Base-by-base conservation (phyloP, 805 yeast species). In the Tetrapisispora taiwanensis region DNA sequence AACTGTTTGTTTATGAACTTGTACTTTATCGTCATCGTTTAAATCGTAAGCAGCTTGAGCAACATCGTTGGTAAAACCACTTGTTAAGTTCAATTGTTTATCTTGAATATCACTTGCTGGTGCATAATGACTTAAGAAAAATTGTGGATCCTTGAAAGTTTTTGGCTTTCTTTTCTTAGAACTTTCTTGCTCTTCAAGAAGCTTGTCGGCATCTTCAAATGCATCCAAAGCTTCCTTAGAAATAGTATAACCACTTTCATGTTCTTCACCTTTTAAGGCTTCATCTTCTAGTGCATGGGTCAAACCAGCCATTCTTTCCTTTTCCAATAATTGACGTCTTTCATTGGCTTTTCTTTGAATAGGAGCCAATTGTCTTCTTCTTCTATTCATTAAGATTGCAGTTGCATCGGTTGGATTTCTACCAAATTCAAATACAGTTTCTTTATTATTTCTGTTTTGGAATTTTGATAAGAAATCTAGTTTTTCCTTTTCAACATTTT, bases 381-480 rank as follows among this genome's bases (percentile, higher is more conserved):
- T 73, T 48, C 79, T 78, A 50, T 79, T 74, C 98, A 92, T 92
- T 58, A 92, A 71, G 43, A 81, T 81, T 33, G 84, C 81, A 58
- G 87, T 71, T 41, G 79, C 75, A 50, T 81, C 81, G 51, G 80
- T 85, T 41, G 71, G 73, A 42, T 72, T 69, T 55, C 80, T 77
- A 48, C 79, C 76, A 63, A 88, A 83, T 63, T 92, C 99, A 60
- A 92, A 92, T 3, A 92, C 97, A 0, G 98, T 92, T 60, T 92
- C 97, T 55, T 85, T 82, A 41, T 78, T 70, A 36, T 70, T 62
- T 58, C 96, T 72, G 52, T 84, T 74, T 47, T 78, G 76, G 48
- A 92, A 68, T 54, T 79, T 78, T 5, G 78, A 84, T 51, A 92
- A 71, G 55, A 92, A 81, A 35, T 65, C 73, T 22, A 82, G 72